phyloP scores from a whole-genome alignment of 805 yeast species.

The Kazachstania kunashirensis region DNA sequence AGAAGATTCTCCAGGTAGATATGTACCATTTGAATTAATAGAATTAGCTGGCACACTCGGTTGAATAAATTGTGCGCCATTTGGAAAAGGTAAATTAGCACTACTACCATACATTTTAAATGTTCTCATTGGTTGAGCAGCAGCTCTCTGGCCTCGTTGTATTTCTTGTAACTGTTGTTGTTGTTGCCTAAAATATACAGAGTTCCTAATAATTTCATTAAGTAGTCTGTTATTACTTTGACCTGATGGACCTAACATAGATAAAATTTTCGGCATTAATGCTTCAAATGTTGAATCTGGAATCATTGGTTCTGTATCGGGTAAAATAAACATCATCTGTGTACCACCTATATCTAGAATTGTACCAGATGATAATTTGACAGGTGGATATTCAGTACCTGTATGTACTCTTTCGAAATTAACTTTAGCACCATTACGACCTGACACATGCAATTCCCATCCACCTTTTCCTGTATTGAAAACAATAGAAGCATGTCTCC shows the following conservation, averaged over 20 bases:
- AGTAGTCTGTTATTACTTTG: slow-evolving; percentile 16
- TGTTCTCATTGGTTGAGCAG: slow-evolving; percentile 21
- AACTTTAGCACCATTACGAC: slow-evolving; percentile 89
- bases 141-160: slow-evolving; percentile 7
- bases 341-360: slow-evolving; percentile 92
- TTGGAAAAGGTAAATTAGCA: slow-evolving; percentile 30
- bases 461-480: slow-evolving; percentile 64
- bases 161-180: slow-evolving; percentile 6
- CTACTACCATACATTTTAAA: slow-evolving; percentile 27
- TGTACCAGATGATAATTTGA: slow-evolving; percentile 74
- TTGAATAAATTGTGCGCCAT: slow-evolving; percentile 41
- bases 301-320: slow-evolving; percentile 72
- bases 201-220: slow-evolving; percentile 18
- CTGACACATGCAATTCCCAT: slow-evolving; percentile 80
- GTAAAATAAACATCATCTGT: slow-evolving; percentile 97
- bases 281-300: slow-evolving; percentile 32
- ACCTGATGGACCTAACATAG: slow-evolving; percentile 15
- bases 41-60: slow-evolving; percentile 3
- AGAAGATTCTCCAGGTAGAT: slow-evolving; percentile 2
- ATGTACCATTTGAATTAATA: slow-evolving; percentile 2
- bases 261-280: slow-evolving; percentile 27
- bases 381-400: slow-evolving; percentile 38
- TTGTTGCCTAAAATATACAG: slow-evolving; percentile 13
- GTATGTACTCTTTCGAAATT: slow-evolving; percentile 47
- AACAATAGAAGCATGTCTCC: slow-evolving; percentile 78